Percentiles rank a stretch among this genome's conserved stretches.
phyloP scores from a whole-genome alignment of 2,329 filamentous ascomycete genomes.

The Paecilomyces sp. region DNA sequence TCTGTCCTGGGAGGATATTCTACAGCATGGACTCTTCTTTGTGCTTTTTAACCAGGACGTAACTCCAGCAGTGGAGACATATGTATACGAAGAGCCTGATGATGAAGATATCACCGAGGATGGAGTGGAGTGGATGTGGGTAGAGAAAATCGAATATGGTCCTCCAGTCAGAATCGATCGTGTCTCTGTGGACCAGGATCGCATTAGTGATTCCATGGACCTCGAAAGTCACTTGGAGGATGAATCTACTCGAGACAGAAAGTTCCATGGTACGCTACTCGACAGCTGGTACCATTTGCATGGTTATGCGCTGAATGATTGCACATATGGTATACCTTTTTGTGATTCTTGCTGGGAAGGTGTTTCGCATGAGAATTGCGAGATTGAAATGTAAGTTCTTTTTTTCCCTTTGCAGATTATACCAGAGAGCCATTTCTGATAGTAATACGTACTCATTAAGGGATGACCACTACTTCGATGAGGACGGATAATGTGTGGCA shows the following conservation, averaged over 20 bases:
- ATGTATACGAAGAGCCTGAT: constrained; percentile 3
- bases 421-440: neutral
- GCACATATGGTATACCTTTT: neutral
- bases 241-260: neutral
- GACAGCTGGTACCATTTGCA: neutral
- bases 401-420: neutral
- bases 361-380: neutral
- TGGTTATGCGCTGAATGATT: neutral
- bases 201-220: neutral
- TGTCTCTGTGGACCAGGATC: neutral
- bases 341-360: constrained; percentile 3
- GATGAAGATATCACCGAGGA: constrained; percentile 4
- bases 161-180: neutral
- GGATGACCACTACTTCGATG: constrained; percentile 8
- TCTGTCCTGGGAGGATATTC: constrained; percentile 5
- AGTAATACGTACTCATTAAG: neutral
- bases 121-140: neutral
- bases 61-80: constrained; percentile 4
- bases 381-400: constrained; percentile 2
- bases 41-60: constrained; percentile 8
- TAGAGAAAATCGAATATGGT: constrained; percentile 3
- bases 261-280: neutral
- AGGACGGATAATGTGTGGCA: constrained; percentile 6
- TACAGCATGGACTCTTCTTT: constrained; percentile 4
- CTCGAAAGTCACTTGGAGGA: neutral